Conservation (phyloP, 495 filamentous ascomycete genomes). For the Endocarpon pusillum region DNA sequence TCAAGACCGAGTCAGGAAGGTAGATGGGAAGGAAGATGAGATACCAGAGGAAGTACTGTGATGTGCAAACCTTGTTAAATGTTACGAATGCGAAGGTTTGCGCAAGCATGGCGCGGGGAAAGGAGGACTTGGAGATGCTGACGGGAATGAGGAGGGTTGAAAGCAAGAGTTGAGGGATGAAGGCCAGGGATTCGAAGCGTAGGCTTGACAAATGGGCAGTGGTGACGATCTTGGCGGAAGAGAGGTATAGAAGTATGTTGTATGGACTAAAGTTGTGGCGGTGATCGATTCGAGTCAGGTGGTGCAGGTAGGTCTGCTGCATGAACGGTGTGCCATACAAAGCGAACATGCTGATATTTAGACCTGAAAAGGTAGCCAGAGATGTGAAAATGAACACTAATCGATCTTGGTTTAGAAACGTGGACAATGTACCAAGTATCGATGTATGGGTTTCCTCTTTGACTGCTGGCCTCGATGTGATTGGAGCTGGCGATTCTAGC, state of each 20-base stretch:
- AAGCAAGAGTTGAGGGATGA: slow-evolving; percentile 70
- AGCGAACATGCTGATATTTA: slow-evolving; percentile 65
- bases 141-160: slow-evolving; percentile 63
- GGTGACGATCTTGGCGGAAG: slow-evolving; percentile 36
- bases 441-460: slow-evolving; percentile 13
- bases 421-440: too few species aligned
- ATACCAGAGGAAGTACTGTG: slow-evolving; percentile 99
- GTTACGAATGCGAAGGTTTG: slow-evolving; percentile 95
- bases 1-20: slow-evolving; percentile 59
- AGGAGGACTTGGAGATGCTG: slow-evolving; percentile 61
- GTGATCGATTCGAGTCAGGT: slow-evolving; percentile 85
- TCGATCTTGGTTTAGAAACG: slow-evolving; percentile 45
- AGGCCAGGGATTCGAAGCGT: slow-evolving; percentile 63
- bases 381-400: slow-evolving; percentile 46
- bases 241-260: slow-evolving; percentile 77
- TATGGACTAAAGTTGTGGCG: slow-evolving; percentile 97
- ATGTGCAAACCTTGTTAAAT: slow-evolving; percentile 97
- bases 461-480: neutral
- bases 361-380: slow-evolving; percentile 45
- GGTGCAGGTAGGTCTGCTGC: slow-evolving; percentile 79
- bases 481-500: slow-evolving; percentile 35
- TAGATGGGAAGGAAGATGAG: slow-evolving; percentile 84
- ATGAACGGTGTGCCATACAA: slow-evolving; percentile 61
- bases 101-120: slow-evolving; percentile 83
- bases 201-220: slow-evolving; percentile 12